phyloP scores from a whole-genome alignment of 305 asterid species.

The Rubia peregrina region DNA sequence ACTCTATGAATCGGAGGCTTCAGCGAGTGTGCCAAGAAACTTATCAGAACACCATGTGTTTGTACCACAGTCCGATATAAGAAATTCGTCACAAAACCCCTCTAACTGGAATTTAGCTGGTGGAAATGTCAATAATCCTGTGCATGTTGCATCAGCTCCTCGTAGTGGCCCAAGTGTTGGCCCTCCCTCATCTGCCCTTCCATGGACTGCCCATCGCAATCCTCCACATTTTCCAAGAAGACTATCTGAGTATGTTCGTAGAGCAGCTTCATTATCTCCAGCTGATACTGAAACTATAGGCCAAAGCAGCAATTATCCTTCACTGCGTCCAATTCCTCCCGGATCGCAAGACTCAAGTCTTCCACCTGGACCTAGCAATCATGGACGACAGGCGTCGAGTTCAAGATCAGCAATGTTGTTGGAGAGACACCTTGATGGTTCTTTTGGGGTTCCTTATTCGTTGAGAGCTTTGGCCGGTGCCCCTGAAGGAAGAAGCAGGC shows the following conservation, averaged over 20 bases:
- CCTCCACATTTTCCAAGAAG: constrained; percentile 52
- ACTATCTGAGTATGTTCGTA: constrained; percentile 57
- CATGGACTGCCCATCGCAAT: constrained; percentile 45
- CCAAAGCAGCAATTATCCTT: constrained; percentile 35
- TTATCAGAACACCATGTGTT: constrained; percentile 69
- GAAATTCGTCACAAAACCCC: constrained; percentile 46
- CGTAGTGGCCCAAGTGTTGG: constrained; percentile 38
- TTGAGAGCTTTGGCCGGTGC: constrained; percentile 51
- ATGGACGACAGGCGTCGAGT: constrained; percentile 33
- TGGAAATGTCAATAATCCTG: constrained; percentile 34
- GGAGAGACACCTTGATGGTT: constrained; percentile 68
- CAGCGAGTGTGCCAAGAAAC: constrained; percentile 48
- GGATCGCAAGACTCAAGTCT: constrained; percentile 38
- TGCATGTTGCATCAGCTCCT: constrained; percentile 42
- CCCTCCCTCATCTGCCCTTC: constrained; percentile 37
- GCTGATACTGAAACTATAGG: constrained; percentile 44
- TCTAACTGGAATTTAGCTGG: constrained; percentile 42
- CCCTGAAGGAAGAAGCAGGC: constrained; percentile 67
- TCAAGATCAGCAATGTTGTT: constrained; percentile 53
- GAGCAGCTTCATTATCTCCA: constrained; percentile 56
- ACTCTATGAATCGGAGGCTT: constrained; percentile 32
- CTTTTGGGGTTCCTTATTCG: constrained; percentile 49
- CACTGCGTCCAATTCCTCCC: constrained; percentile 31
- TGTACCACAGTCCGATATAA: constrained; percentile 41
- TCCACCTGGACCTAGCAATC: constrained; percentile 46